Evolutionary conservation across 2,329 filamentous ascomycete genomes (phyloP), one percentile per base, ranked within the genome.

Genomic region (Thelonectria olida): DNA sequence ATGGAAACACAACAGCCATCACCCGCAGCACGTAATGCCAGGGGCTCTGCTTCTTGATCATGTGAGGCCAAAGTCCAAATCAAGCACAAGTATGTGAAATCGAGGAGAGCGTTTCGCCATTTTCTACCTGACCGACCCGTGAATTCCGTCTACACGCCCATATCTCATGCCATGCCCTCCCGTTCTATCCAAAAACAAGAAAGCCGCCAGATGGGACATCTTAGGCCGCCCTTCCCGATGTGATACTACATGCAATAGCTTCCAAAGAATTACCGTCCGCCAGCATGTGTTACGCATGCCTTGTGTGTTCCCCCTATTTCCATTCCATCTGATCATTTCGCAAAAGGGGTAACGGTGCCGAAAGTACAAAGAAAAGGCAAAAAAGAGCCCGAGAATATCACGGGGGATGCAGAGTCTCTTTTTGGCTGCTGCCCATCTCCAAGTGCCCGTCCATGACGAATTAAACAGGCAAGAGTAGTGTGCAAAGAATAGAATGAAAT

Each of bases 171-270:
- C 60, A 52, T 60, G 54, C 28, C 20, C 28, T 51, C 27, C 52
- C 31, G 15, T 31, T 60, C 47, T 61, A 61, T 61, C 52, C 52
- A 51, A 41, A 45, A 39, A 34, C 13, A 34, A 10, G 31, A 34
- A 34, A 45, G 22, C 22, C 44, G 23, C 45, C 57, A 47, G 25
- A 38, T 51, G 31, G 54, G 58, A n/a, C 51, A 55, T 45, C 4
- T 42, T 62, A 41, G 48, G 58, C 58, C 58, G 45, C 28, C 41
- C 56, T 36, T 66, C 51, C 69, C 67, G 66, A 69, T 36, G 66
- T 71, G 64, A 69, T 66, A 71, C 67, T 56, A 48, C 69, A 69
- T 69, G 54, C 38, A 62, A 58, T 54, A 69, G 56, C 59, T 68
- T 67, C 55, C 44, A 64, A 64, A 50, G 44, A 54, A 60, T 55